phyloP scores from a whole-genome alignment of 2,329 filamentous ascomycete species.

The Colletotrichum scovillei region DNA sequence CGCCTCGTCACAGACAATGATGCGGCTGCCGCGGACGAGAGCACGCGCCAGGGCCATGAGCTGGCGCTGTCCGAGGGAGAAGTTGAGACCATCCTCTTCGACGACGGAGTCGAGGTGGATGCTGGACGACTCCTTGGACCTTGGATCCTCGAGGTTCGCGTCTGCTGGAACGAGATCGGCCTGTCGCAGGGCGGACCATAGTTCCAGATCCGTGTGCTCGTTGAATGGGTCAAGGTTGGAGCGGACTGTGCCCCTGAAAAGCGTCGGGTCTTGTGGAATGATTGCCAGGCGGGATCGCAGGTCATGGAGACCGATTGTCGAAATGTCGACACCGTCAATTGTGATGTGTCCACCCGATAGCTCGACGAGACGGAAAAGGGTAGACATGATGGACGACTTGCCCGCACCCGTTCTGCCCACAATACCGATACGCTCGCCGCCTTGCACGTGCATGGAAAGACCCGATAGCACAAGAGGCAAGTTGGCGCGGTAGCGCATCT shows the following conservation, averaged over 20 bases:
- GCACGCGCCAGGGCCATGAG: conserved; percentile 94
- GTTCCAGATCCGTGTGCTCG: conserved; percentile 80
- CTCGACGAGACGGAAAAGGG: conserved; percentile 81
- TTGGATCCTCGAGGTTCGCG: conserved; percentile 38
- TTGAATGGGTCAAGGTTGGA: conserved; percentile 85
- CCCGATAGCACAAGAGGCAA: conserved; percentile 80
- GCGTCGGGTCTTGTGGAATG: conserved; percentile 86
- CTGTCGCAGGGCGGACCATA: conserved; percentile 83
- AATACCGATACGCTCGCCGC: conserved; percentile 84
- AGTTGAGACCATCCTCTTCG: conserved; percentile 95
- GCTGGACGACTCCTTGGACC: conserved; percentile 57
- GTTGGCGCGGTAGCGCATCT: conserved; percentile 81
- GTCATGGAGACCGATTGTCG: conserved; percentile 79
- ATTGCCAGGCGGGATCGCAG: conserved; percentile 82
- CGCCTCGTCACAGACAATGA: conserved; percentile 97
- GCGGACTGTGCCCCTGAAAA: conserved; percentile 84
- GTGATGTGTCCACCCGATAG: conserved; percentile 71
- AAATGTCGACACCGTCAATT: conserved; percentile 77
- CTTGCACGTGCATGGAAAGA: conserved; percentile 76
- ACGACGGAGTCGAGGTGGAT: conserved; percentile 87
- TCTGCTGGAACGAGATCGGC: conserved; percentile 75
- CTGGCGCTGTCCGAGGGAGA: conserved; percentile 93
- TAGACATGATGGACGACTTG: conserved; percentile 86
- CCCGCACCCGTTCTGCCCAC: conserved; percentile 86
- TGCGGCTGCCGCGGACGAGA: conserved; percentile 85